Conservation (phyloP, 2,329 filamentous ascomycete species). For the Sporothrix curviconia region DNA sequence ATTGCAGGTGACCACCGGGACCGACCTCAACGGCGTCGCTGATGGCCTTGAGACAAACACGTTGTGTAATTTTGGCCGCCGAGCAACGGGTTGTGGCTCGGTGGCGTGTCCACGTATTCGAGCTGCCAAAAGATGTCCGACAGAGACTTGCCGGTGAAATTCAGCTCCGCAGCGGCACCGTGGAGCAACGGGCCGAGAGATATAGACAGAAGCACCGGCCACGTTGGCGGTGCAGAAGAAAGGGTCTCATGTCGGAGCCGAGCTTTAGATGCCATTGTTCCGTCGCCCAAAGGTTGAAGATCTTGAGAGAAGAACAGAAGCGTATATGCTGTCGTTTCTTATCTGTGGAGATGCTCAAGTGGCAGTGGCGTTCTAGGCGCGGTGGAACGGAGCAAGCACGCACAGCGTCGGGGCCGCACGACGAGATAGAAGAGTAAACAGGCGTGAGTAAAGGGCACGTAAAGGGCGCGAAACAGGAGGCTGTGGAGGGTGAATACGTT, state of each 20-base stretch:
- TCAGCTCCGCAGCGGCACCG: not conserved
- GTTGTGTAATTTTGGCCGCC: slow-evolving; percentile 24
- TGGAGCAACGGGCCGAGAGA: not conserved
- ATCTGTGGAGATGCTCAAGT: not conserved
- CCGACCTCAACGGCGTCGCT: slow-evolving; percentile 18
- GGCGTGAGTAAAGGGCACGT: not conserved
- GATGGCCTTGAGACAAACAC: slow-evolving; percentile 24
- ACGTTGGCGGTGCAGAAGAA: not conserved
- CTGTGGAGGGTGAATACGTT: not conserved
- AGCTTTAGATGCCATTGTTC: slow-evolving; percentile 1
- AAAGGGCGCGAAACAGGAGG: too few relatives aligned
- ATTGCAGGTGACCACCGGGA: slow-evolving; percentile 12
- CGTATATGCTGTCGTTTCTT: not conserved
- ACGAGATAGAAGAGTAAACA: not conserved
- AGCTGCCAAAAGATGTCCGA: slow-evolving; percentile 18
- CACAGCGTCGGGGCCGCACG: not conserved
- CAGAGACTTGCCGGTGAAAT: slow-evolving; percentile 8
- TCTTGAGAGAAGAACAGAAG: not conserved
- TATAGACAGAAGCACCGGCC: not conserved
- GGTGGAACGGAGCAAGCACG: not conserved
- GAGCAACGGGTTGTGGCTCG: not conserved
- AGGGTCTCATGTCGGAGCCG: slow-evolving; percentile 3
- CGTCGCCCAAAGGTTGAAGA: not conserved
- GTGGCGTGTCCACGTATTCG: slow-evolving; percentile 1
- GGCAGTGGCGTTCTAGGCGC: not conserved